A percentile compares a stretch with the other conserved stretches of the same genome.
These are phyloP conservation scores for Trichoderma sp. DNA, from an alignment of 2,329 filamentous ascomycete genomes.

Conservation along the genomic window DNA sequence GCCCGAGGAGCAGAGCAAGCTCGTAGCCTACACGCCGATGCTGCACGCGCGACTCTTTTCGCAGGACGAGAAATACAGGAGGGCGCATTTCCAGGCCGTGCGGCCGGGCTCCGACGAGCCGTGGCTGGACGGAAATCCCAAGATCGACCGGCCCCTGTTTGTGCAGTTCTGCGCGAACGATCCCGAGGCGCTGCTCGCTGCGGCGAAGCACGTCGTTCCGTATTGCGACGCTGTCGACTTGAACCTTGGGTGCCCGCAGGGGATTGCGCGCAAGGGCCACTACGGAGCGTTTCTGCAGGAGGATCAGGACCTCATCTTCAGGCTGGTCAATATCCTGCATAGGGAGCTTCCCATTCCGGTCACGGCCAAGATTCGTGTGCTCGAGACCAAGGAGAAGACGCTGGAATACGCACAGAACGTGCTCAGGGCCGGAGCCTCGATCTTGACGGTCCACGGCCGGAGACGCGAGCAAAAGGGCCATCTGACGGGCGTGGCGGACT, in stretches of 20 bases:
- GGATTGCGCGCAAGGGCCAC: constrained; percentile 85
- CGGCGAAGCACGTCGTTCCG: constrained; percentile 76
- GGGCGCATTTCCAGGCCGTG: constrained; percentile 76
- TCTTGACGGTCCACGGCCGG: constrained; percentile 89
- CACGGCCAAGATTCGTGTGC: constrained; percentile 90
- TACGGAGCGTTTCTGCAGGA: constrained; percentile 97
- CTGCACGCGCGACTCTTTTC: constrained; percentile 87
- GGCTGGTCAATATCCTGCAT: constrained; percentile 83
- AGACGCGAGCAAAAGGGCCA: constrained; percentile 93
- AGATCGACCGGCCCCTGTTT: constrained; percentile 83
- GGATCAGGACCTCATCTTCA: constrained; percentile 79
- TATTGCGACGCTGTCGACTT: constrained; percentile 95
- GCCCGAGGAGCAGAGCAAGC: constrained; percentile 59
- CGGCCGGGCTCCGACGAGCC: constrained; percentile 41
- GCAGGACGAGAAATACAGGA: constrained; percentile 74
- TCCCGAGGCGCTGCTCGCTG: constrained; percentile 74
- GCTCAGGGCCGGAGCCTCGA: constrained; percentile 83
- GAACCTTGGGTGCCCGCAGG: constrained; percentile 94
- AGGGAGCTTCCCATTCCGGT: constrained; percentile 77
- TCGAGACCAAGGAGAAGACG: constrained; percentile 84
- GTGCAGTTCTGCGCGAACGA: constrained; percentile 97
- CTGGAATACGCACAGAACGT: constrained; percentile 88
- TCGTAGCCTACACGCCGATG: constrained; percentile 95
- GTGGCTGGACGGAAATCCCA: constrained; percentile 84
- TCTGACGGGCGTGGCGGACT: constrained; percentile 90